Percentiles rank a stretch among this genome's conserved stretches.
These are phyloP conservation scores for Lactarius sanguifluus DNA, from an alignment of 768 basidiomycete genomes.

Conservation along the genomic window DNA sequence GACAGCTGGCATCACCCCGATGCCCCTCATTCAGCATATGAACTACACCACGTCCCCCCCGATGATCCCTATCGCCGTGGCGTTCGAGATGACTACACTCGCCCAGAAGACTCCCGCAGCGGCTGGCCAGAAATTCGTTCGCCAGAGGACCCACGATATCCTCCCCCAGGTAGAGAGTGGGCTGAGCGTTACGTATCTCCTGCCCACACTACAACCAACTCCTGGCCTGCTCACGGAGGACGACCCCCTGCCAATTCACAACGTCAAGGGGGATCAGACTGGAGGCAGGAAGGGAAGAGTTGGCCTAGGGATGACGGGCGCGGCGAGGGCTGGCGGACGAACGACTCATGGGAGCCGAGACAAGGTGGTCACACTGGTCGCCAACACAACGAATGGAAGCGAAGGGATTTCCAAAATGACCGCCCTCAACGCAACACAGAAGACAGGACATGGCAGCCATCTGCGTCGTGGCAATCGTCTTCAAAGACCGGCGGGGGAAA, in stretches of 20 bases:
- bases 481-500: conserved; percentile 35
- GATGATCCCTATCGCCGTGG: conserved; percentile 53
- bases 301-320: conserved; percentile 47
- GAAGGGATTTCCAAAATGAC: conserved; percentile 30
- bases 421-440: conserved; percentile 36
- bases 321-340: conserved; percentile 40
- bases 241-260: conserved; percentile 20
- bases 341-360: conserved; percentile 38
- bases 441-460: conserved; percentile 73
- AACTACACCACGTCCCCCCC: conserved; percentile 36
- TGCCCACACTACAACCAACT: conserved; percentile 15
- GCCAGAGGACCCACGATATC: conserved; percentile 22
- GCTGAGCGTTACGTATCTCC: conserved; percentile 18
- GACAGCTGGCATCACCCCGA: conserved; percentile 51
- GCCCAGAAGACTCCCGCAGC: conserved; percentile 25
- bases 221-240: conserved; percentile 21
- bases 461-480: conserved; percentile 60
- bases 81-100: conserved; percentile 33
- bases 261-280: conserved; percentile 24
- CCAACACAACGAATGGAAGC: conserved; percentile 28
- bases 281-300: conserved; percentile 36
- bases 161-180: conserved; percentile 23
- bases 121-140: conserved; percentile 23
- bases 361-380: conserved; percentile 24
- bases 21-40: conserved; percentile 39